Base-by-base conservation (phyloP, 2,329 filamentous ascomycete species). In the Nigrospora oryzae region DNA sequence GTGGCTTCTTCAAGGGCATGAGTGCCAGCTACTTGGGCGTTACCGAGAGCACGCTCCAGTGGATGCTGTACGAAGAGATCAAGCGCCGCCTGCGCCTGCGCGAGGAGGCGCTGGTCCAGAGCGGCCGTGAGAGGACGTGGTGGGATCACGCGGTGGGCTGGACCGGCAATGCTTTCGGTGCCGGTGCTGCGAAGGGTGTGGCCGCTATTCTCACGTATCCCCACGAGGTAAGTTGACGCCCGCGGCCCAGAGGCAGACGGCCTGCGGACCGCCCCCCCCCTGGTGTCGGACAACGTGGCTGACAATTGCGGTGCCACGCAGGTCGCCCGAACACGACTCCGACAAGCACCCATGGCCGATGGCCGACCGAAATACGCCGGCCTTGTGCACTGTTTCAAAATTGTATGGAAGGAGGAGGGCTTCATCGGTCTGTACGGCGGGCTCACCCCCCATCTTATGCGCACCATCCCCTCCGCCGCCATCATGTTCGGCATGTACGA, bases 401-500 rank as follows among this genome's bases (percentile, higher is more conserved):
- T 89, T 15, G 84, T 96, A 38, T 91, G 83, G 77, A 85, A 84
- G 58, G 89, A 96, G 58, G 91, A 96, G 63, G 89, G 90, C 40
- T 74, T 95, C 64, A 79, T 83, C 39, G 86, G 84, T 31, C 71
- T 97, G 49, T 97, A 96, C 60, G 90, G 91, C 45, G 90, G 90
- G 15, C 73, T 97, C 57, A 94, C 90, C 13, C 89, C 91, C 39
- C 91, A 97, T 62, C 79, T 97, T 57, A 79, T 96, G 65, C 78
- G 90, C 49, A 90, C 90, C 7, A 90, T 96, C 6, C 91, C 91
- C 1, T 93, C 86, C 54, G 89, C 91, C 8, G 89, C 87, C 53
- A 95, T 97, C 63, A 96, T 95, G 86, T 95, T 96, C 63, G 89
- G 89, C 65, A 93, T 93, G 72, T 95, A 81, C 57, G 77, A 81